These are phyloP conservation scores for Nicotiana obtusifolia DNA, from an alignment of 257 asterid species.

Conservation along the genomic window DNA sequence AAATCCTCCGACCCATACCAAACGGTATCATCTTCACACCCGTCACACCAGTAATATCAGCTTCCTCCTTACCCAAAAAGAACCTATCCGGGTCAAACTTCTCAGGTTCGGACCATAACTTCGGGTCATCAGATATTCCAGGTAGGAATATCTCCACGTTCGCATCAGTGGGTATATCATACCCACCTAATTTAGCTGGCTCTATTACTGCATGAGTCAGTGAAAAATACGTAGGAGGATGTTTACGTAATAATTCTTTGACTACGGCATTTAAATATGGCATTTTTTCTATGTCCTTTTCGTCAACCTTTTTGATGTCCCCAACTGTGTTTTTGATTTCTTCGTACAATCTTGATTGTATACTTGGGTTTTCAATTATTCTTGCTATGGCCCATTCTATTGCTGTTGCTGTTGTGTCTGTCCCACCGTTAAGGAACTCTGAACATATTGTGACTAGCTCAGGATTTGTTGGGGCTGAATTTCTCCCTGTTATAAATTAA, in stretches of 20 bases:
- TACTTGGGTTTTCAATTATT: constrained; percentile 56
- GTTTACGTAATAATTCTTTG: constrained; percentile 71
- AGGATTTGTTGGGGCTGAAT: constrained; percentile 47
- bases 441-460: constrained; percentile 80
- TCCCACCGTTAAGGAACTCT: constrained; percentile 85
- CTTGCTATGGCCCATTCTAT: constrained; percentile 86
- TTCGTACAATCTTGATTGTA: constrained; percentile 51
- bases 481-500: constrained; percentile 24
- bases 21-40: constrained; percentile 64
- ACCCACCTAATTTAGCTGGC: constrained; percentile 68
- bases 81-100: constrained; percentile 69
- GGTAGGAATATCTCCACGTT: constrained; percentile 66
- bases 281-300: constrained; percentile 70
- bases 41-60: constrained; percentile 54
- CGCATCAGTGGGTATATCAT: constrained; percentile 58
- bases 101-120: constrained; percentile 51
- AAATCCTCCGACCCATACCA: constrained; percentile 66
- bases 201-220: constrained; percentile 74
- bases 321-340: constrained; percentile 60
- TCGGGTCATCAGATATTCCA: constrained; percentile 65
- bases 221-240: constrained; percentile 80
- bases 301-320: constrained; percentile 45
- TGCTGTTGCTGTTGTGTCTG: constrained; percentile 90
- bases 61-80: constrained; percentile 47
- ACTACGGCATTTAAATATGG: constrained; percentile 73